Base-by-base conservation (phyloP, 768 basidiomycete species). In the Tylopilus sp. region DNA sequence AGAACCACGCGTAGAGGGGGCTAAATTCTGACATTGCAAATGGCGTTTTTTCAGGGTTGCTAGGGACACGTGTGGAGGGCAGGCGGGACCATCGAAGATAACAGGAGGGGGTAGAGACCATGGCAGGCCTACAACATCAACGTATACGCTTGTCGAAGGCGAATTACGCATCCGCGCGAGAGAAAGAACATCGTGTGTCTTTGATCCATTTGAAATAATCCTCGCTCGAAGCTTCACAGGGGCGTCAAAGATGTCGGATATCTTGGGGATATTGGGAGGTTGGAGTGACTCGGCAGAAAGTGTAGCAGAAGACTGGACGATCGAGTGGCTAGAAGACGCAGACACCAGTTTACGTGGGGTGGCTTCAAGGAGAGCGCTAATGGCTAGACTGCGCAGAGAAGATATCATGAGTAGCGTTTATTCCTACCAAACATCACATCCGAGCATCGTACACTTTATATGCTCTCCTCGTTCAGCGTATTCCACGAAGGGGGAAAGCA, bases 211-310 rank as follows among this genome's bases (percentile, higher is more conserved):
- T 60, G 68, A 52, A 48, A 60, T 54, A 53, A 60, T 67, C 28
- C 68, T 72, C 54, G 73, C 74, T 19, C 72, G 69, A 21, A 78
- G 72, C 28, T 65, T 66, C 30, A 66, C 64, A 1, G 79, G 77
- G 22, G 72, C 79, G 53, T 82, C 79, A 59, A 80, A 79, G 53
- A 82, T 79, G 61, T 81, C 80, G 55, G 77, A 74, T 44, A 78
- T 77, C 38, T 68, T 69, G 12, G 66, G 65, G 19, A 67, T 50
- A 16, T 57, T 60, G 22, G 67, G 48, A 36, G 33, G 34, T 16
- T 37, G 53, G 12, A 45, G 45, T 14, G 43, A 28, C 25, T 42
- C 42, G 7, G 42, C 21, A 4, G 58, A 38, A 31, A 60, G 50
- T 31, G 36, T 22, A 5, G 52, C 16, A 25, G 51, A 51, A 26